phyloP scores from a whole-genome alignment of 1,139 yeast genomes.

The Kodamaea plutei region DNA sequence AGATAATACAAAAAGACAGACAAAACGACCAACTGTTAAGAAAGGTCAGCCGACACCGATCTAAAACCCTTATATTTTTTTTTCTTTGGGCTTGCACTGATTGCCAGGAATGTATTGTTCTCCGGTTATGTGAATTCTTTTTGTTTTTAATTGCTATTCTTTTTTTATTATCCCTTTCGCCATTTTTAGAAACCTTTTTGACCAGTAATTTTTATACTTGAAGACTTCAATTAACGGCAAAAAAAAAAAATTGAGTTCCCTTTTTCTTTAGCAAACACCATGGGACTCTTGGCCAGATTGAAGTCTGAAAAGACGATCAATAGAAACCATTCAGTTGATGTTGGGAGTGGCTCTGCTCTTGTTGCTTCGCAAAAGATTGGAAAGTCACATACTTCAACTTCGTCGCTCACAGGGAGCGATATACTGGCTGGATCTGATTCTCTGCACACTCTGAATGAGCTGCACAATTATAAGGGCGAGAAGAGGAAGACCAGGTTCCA shows the following conservation, averaged over 20 bases:
- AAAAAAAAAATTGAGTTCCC: neutral
- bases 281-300: conserved; percentile 21
- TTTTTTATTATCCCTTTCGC: conserved; percentile 9
- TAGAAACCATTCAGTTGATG: neutral
- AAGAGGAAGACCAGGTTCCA: conserved; percentile 1
- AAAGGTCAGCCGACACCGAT: neutral
- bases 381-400: conserved; percentile 14
- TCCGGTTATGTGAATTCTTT: neutral
- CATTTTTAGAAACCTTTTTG: conserved; percentile 8
- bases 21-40: neutral
- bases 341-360: conserved; percentile 6
- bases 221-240: neutral
- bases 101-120: neutral
- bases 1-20: neutral
- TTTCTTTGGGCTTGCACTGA: too few species aligned
- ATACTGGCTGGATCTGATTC: conserved; percentile 34
- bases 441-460: conserved; percentile 30
- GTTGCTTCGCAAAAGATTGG: conserved; percentile 9
- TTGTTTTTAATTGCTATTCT: conserved; percentile 1
- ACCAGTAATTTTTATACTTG: conserved; percentile 1
- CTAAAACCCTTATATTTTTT: neutral
- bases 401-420: conserved; percentile 29
- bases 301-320: conserved; percentile 10
- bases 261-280: conserved; percentile 4
- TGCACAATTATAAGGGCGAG: conserved; percentile 10